Percentiles rank a stretch among this genome's conserved stretches.
These are phyloP conservation scores for Emericellopsis atlantica DNA, from an alignment of 2,329 filamentous ascomycete species.

Conservation along the genomic window DNA sequence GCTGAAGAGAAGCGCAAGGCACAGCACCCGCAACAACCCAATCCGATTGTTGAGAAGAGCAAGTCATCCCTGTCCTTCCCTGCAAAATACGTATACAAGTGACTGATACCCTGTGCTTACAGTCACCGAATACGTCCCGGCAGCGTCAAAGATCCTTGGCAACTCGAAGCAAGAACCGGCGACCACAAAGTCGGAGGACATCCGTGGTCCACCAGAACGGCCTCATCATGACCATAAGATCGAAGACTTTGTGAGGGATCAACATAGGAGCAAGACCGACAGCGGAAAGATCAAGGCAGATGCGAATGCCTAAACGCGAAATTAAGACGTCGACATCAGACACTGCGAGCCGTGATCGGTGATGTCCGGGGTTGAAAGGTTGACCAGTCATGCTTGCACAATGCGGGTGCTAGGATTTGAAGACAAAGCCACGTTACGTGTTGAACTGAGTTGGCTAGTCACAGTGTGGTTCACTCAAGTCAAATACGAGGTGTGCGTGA, in stretches of 20 bases:
- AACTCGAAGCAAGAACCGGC: constrained; percentile 12
- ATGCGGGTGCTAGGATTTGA: no score
- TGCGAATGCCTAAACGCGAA: neutral
- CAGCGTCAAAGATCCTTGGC: constrained; percentile 26
- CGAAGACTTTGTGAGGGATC: constrained; percentile 38
- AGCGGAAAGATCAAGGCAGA: neutral
- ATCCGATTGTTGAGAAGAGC: constrained; percentile 31
- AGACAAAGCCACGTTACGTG: no score
- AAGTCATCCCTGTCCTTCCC: constrained; percentile 2
- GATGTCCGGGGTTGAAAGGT: no score
- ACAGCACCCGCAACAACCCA: constrained; percentile 12
- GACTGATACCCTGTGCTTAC: neutral
- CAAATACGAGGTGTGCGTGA: neutral
- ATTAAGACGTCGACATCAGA: no score
- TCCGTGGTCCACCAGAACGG: constrained; percentile 25
- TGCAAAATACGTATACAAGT: neutral
- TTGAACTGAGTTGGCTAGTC: neutral
- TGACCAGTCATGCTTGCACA: no score
- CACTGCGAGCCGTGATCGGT: no score
- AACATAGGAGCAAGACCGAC: constrained; percentile 31
- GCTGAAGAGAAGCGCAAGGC: constrained; percentile 20
- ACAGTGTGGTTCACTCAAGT: neutral
- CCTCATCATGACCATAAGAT: constrained; percentile 34
- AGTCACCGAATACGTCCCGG: constrained; percentile 32
- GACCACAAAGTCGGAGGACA: constrained; percentile 6